Conservation (phyloP, 169 alveolate genomes). For the Condylostoma magnum region DNA sequence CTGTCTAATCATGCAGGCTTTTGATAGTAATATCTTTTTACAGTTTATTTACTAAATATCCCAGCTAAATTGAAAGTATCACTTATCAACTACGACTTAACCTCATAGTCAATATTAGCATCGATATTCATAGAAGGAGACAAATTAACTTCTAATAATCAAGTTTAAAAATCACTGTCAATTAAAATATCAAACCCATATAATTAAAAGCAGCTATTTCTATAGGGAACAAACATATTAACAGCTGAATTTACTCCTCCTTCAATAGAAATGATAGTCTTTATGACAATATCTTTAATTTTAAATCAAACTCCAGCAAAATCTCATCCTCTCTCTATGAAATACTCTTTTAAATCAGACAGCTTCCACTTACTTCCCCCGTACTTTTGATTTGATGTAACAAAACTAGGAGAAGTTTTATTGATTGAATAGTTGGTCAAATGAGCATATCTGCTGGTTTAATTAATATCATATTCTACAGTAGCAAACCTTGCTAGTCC, state of each 20-base stretch:
- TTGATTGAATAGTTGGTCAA: conserved; percentile 75
- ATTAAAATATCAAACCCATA: conserved; percentile 74
- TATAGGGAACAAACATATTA: conserved; percentile 33
- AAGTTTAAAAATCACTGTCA: conserved; percentile 62
- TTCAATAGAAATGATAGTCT: conserved; percentile 69
- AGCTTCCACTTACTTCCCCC: conserved; percentile 69
- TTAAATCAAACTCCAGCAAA: conserved; percentile 54
- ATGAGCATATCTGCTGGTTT: conserved; percentile 46
- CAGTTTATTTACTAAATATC: conserved; percentile 6
- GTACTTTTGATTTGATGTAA: conserved; percentile 56
- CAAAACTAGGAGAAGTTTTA: conserved; percentile 61
- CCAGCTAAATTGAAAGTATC: conserved; percentile 72
- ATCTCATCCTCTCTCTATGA: conserved; percentile 32
- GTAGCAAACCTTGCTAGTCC: conserved; percentile 81
- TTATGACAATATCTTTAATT: conserved; percentile 72
- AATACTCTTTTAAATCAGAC: conserved; percentile 34
- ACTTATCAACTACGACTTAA: conserved; percentile 58
- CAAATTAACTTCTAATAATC: conserved; percentile 74
- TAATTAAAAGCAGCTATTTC: conserved; percentile 59
- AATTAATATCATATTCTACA: conserved; percentile 54
- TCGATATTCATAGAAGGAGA: conserved; percentile 67
- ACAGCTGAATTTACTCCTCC: conserved; percentile 38
- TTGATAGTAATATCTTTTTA: neutral
- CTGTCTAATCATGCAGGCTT: conserved; percentile 22
- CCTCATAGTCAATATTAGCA: conserved; percentile 55